Evolutionary conservation across 148 eudicot genomes (phyloP).

Genomic region (Vaccinium macrocarpon): DNA sequence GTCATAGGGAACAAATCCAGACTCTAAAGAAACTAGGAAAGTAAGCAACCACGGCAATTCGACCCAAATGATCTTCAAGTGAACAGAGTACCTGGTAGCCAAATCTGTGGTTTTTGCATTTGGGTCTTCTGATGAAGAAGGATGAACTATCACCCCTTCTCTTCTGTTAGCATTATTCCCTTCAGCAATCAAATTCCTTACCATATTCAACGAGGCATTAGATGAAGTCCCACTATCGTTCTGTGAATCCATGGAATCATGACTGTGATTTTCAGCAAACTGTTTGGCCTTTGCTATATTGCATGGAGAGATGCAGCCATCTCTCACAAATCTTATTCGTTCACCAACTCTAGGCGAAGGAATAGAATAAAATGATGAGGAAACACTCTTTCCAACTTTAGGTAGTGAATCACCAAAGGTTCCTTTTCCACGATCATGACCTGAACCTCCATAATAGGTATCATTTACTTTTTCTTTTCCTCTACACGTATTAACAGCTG

Average conservation of each 20-base stretch:
- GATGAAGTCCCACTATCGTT: constrained; percentile 20
- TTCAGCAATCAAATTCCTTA: constrained; percentile 40
- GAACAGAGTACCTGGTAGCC: constrained; percentile 28
- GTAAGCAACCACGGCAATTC: not conserved
- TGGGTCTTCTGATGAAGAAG: constrained; percentile 30
- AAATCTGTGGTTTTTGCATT: constrained; percentile 23
- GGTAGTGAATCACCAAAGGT: constrained; percentile 23
- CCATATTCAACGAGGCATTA: constrained; percentile 27
- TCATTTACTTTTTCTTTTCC: constrained; percentile 42
- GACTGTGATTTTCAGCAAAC: constrained; percentile 34
- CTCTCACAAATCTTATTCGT: constrained; percentile 65
- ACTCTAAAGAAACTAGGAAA: not conserved
- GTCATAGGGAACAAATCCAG: not conserved
- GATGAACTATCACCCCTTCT: constrained; percentile 38
- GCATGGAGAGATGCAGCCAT: constrained; percentile 81
- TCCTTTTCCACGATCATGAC: constrained; percentile 26
- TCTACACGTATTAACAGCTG: constrained; percentile 25
- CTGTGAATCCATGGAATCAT: constrained; percentile 18
- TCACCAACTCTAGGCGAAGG: constrained; percentile 29
- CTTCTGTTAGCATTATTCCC: constrained; percentile 37
- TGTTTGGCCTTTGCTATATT: constrained; percentile 66
- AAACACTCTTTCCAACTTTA: constrained; percentile 23
- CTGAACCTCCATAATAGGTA: constrained; percentile 28
- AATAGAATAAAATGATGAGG: constrained; percentile 28
- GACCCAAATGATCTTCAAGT: not conserved